A percentile compares a stretch with the other conserved stretches of the same genome.
These are phyloP conservation scores for Tetrapyrgos nigripes DNA, from an alignment of 1,284 basidiomycete genomes.

Conservation along the genomic window DNA sequence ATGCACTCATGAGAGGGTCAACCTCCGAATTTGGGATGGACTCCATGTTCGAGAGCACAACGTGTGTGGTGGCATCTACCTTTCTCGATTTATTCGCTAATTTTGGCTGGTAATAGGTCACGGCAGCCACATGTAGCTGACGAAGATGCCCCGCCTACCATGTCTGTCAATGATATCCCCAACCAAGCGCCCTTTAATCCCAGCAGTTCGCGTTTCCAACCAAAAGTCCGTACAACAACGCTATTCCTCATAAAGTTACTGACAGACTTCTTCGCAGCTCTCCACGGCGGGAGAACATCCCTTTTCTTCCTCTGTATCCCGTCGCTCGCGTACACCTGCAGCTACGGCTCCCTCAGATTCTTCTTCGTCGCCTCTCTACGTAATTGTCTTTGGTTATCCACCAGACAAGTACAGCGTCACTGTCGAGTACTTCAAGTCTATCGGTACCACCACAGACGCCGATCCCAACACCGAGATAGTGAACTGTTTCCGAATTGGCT, in stretches of 20 bases:
- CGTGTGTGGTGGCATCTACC: constrained; percentile 40
- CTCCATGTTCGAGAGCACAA: constrained; percentile 79
- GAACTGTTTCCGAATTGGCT: constrained; percentile 79
- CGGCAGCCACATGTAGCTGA: constrained; percentile 63
- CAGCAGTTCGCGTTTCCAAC: constrained; percentile 45
- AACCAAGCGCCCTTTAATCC: constrained; percentile 56
- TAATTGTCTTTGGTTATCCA: constrained; percentile 81
- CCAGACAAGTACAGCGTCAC: constrained; percentile 72
- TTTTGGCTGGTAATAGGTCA: constrained; percentile 46
- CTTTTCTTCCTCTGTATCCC: constrained; percentile 42
- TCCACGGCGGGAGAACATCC: constrained; percentile 17
- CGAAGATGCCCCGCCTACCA: constrained; percentile 76
- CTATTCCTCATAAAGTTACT: not conserved
- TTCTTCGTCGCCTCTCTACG: constrained; percentile 49
- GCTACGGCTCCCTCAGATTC: constrained; percentile 28
- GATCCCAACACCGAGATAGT: constrained; percentile 65
- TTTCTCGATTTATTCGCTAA: constrained; percentile 11
- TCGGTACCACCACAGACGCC: constrained; percentile 69
- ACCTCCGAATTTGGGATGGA: constrained; percentile 77
- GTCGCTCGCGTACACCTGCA: constrained; percentile 36
- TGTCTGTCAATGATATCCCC: constrained; percentile 74
- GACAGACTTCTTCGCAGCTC: not conserved
- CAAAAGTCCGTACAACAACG: constrained; percentile 43
- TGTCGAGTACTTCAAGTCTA: constrained; percentile 72
- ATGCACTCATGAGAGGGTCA: constrained; percentile 63